These are phyloP conservation scores for Huntiella abstrusa DNA, from an alignment of 2,329 filamentous ascomycete species.

Conservation along the genomic window DNA sequence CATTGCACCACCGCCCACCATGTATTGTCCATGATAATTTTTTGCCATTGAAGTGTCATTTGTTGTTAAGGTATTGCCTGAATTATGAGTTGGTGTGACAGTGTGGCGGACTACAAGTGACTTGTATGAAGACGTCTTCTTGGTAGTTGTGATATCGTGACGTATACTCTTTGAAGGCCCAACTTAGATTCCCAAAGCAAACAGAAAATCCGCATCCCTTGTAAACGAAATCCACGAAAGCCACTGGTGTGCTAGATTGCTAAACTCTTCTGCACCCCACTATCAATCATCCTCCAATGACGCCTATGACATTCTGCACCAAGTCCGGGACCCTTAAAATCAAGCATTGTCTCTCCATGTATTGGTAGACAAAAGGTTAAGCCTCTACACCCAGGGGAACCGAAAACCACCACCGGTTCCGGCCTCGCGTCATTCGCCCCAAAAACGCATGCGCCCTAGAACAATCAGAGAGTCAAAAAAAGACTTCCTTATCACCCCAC, in stretches of 20 bases:
- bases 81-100: too few relatives aligned
- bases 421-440: conserved; percentile 1
- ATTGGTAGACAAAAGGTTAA: not conserved
- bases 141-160: too few relatives aligned
- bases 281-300: not conserved
- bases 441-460: not conserved
- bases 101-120: too few relatives aligned
- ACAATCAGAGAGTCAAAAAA: not conserved
- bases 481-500: not conserved
- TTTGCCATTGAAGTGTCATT: too few relatives aligned
- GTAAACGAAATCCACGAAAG: too few relatives aligned
- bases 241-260: too few relatives aligned
- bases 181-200: not conserved
- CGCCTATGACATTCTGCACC: not conserved
- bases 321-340: not conserved
- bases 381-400: not conserved
- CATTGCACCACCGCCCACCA: conserved; percentile 11
- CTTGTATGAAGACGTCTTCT: too few relatives aligned
- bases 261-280: not conserved
- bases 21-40: not conserved
- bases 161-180: too few relatives aligned
- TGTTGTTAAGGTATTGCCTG: too few relatives aligned
- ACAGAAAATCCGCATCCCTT: not conserved
- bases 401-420: not conserved
- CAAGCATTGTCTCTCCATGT: not conserved